Base-by-base conservation (phyloP, 2,329 filamentous ascomycete genomes). In the Claviceps fusiformis region DNA sequence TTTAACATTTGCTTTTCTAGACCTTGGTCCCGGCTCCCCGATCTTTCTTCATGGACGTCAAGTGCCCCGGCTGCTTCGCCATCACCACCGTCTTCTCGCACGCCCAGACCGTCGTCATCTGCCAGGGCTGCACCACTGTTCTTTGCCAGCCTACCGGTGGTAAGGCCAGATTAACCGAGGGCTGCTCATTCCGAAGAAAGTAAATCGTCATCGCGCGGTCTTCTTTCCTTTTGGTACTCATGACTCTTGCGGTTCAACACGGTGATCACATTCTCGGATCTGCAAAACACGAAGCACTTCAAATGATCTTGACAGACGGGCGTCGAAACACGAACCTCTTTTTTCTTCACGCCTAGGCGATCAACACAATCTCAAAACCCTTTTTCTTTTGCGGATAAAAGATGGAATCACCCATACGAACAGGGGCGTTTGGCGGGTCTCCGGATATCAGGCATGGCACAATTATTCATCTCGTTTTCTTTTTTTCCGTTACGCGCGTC, bases 1-100 rank as follows among this genome's bases (percentile, higher is more conserved):
- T 54, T 48, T 56, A 54, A 54, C 37, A 41, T 33, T 1, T 3
- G n/a, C 4, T 43, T 37, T 24, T 54, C 60, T 65, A 95, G 90
- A 90, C 83, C 66, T 88, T 98, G 70, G 93, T 98, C 73, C 93
- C 93, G 70, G 86, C 83, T 65, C 93, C 93, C 70, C 89, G 93
- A 75, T 97, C 92, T 66, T 98, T 97, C 88, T 98, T 98, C 89
- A 98, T 98, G 93, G 93, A 98, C 75, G 93, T 98, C 82, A 98
- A 98, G 87, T 98, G 93, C 88, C 93, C 93, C 75, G 93, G 93
- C 71, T 98, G 93, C 89, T 98, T 97, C 87, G 96, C 91, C 77
- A 98, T 98, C 85, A 98, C 93, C 76, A 98, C 93, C 76, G 93
- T 98, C 78, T 98, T 97, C 89, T 97, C 92, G 63, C 93, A 98